Evolutionary conservation across 805 yeast species (phyloP).

Genomic region (Kodamaea fukazawae): DNA sequence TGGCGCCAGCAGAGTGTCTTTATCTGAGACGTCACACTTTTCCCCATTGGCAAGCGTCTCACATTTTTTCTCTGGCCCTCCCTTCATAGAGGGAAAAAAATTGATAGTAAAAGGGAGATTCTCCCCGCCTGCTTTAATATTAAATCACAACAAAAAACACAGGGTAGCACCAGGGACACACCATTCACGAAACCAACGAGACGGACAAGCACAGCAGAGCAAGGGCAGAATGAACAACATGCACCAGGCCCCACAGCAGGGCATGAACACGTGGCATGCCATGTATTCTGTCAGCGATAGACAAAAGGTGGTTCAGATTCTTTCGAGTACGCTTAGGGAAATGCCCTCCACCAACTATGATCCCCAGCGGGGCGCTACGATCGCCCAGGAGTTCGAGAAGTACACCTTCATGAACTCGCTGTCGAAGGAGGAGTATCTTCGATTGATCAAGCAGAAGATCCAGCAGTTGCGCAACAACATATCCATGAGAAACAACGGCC

Average conservation of each 20-base stretch:
- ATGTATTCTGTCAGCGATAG: conserved; percentile 29
- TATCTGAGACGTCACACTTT: too few relatives aligned
- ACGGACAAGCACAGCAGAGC: neutral
- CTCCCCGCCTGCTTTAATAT: conserved; percentile 4
- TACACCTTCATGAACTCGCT: conserved; percentile 58
- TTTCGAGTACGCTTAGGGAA: conserved; percentile 36
- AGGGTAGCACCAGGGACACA: neutral
- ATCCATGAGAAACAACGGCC: conserved; percentile 12
- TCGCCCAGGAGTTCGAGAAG: conserved; percentile 72
- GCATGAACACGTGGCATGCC: conserved; percentile 27
- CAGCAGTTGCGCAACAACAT: conserved; percentile 25
- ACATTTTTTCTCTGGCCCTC: conserved; percentile 5
- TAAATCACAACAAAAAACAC: conserved; percentile 3
- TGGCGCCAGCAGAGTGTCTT: too few relatives aligned
- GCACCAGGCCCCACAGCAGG: conserved; percentile 18
- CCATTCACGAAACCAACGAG: neutral
- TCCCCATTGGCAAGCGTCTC: neutral
- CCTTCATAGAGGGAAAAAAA: conserved; percentile 1
- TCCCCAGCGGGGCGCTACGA: conserved; percentile 33
- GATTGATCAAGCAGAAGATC: conserved; percentile 39
- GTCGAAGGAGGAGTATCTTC: conserved; percentile 55
- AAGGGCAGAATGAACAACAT: conserved; percentile 15
- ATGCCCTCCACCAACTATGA: conserved; percentile 33
- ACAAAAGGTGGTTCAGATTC: conserved; percentile 39
- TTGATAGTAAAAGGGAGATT: conserved; percentile 6